A percentile compares a stretch with the other conserved stretches of the same genome.
phyloP scores from a whole-genome alignment of 129 eudicot genomes.

The Ambrosia artemisiifolia region DNA sequence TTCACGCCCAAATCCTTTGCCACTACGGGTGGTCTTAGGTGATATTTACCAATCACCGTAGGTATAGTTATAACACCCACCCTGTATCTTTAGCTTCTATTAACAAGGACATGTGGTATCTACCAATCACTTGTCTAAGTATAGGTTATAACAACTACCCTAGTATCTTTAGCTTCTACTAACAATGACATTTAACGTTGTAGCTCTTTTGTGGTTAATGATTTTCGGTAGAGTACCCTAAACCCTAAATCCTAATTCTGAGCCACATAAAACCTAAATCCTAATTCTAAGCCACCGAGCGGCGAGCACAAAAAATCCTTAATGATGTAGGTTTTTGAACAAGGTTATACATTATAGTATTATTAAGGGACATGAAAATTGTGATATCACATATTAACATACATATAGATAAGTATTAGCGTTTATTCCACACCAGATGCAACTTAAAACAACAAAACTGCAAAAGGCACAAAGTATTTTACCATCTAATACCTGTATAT shows the following conservation, averaged over 20 bases:
- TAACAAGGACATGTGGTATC: neutral
- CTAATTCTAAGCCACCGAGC: neutral
- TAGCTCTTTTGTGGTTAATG: no score
- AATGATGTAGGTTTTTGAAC: neutral
- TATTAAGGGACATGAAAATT: neutral
- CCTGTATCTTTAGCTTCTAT: no score
- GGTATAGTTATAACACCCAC: no score
- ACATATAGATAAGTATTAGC: neutral
- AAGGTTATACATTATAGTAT: neutral
- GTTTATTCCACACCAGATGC: slow-evolving; percentile 22
- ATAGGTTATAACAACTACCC: no score
- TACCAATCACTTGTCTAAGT: neutral
- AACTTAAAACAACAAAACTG: slow-evolving; percentile 30
- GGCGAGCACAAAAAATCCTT: neutral
- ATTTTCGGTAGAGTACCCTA: no score
- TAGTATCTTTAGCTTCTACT: no score
- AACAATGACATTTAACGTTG: neutral
- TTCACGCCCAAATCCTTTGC: no score
- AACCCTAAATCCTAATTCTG: no score
- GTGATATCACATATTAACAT: slow-evolving; percentile 12
- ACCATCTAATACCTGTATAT: slow-evolving; percentile 24
- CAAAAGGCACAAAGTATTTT: neutral
- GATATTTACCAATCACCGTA: neutral
- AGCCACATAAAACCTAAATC: no score
- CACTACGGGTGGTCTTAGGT: no score